These are phyloP conservation scores for Prototheca stagnorum DNA, from an alignment of 163 green algal species.

Conservation along the genomic window DNA sequence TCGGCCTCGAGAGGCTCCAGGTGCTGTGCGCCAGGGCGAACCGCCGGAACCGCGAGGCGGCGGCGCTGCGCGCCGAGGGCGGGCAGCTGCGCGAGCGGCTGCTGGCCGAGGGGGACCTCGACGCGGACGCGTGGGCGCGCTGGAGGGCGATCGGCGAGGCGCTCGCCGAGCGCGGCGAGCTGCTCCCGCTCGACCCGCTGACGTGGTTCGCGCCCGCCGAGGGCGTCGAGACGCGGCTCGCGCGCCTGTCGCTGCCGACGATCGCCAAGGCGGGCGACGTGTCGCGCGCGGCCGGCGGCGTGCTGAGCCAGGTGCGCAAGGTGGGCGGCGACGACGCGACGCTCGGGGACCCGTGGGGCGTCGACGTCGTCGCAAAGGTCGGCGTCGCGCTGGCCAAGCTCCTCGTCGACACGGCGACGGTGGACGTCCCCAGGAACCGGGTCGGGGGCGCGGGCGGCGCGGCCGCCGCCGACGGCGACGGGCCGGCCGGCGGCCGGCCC, in stretches of 20 bases:
- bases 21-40: constrained; percentile 5
- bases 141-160: constrained; percentile 10
- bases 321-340: constrained; percentile 4
- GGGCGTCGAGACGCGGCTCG: constrained; percentile 7
- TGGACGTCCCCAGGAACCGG: constrained; percentile 11
- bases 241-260: constrained; percentile 1
- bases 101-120: background rate
- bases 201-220: constrained; percentile 18
- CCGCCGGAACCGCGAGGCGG: constrained; percentile 6
- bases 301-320: constrained; percentile 1
- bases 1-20: constrained; percentile 20
- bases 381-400: constrained; percentile 35
- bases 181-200: constrained; percentile 16
- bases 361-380: constrained; percentile 20
- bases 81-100: background rate
- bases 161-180: constrained; percentile 14
- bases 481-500: no score
- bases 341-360: constrained; percentile 11
- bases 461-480: background rate
- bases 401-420: constrained; percentile 23
- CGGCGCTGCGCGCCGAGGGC: constrained; percentile 10
- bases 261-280: background rate
- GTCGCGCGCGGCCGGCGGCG: background rate
- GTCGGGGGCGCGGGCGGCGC: background rate
- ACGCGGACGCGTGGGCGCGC: constrained; percentile 3